Evolutionary conservation across 2,329 filamentous ascomycete species (phyloP), one percentile per base, ranked within the genome.

Genomic region (Didymella sp.): DNA sequence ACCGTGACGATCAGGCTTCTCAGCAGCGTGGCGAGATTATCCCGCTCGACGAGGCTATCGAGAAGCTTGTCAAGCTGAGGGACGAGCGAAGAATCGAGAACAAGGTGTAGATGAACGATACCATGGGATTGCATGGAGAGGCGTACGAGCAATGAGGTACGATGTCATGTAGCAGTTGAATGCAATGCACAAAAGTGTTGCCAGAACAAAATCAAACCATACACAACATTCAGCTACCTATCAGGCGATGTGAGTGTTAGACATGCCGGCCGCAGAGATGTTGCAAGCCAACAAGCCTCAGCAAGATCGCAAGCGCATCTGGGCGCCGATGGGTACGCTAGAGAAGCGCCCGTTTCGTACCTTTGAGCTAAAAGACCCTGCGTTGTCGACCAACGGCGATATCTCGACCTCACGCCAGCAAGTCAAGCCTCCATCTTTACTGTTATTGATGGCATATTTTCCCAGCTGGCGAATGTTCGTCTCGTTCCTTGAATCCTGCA

Each of bases 1-100:
- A 88, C 73, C 79, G 86, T 48, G 86, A 89, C 66, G 84, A 87
- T 63, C 84, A 83, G 17, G 79, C 80, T 38, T 86, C 84, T 9
- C 86, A 88, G 74, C 82, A 85, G 63, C 81, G 85, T 77, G 86
- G 86, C 25, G 81, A 86, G 62, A 79, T 88, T 69, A 76, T 89
- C 30, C 84, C 85, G 12, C 76, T 89, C 3, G 82, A 87, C 40
- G 84, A 84, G 68, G 85, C 81, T 15, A 77, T 87, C 19, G 72
- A 76, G 66, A 84, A 85, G 76, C 74, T 89, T 50, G 68, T 71
- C 30, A 61, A 64, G 46, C 61, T 83, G 62, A 76, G 79, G 65
- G 79, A 82, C 60, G 76, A 78, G 70, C 70, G 81, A 62, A 69
- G 69, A 45, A 50, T 76, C 33, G 71, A 73, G 55, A 76, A 73